Evolutionary conservation across 306 rosid species (phyloP), one percentile per base, ranked within the genome.

Genomic region (Begonia masoniana): DNA sequence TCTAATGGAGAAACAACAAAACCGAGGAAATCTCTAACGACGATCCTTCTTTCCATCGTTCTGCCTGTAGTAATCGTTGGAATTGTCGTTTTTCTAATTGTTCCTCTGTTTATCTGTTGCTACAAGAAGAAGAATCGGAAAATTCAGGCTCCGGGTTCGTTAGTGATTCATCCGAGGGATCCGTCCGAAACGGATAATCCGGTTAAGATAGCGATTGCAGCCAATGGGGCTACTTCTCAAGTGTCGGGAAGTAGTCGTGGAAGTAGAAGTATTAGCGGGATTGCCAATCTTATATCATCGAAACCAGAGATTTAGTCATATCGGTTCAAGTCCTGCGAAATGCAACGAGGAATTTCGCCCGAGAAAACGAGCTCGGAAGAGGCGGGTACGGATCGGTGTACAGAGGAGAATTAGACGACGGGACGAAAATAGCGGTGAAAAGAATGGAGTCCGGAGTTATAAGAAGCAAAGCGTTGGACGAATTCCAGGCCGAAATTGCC

Each of bases 311-410:
- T 66, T 86, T 86, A 21, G 76, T 76, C 64, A 81, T 91, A 75
- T 91, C 96, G 16, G 88, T 91, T 60, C 99, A 91, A 62, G 94
- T 86, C 59, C 81, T 91, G 51, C 73, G 84, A 57, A 75, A 86
- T 2, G 99, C 79, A 68, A 91, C 99, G 10, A 81, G 79, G 54
- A 86, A 83, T 76, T 91, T 91, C 15, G 78, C 99, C 31, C 75
- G 92, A 1, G 94, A 86, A 74, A 91, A 91, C 58, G 99, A 91
- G 75, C 86, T 91, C 11, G 99, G 99, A 41, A 96, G 94, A 13
- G 99, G 99, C 13, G 99, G 99, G 50, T 91, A 86, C 48, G 99
- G 99, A 43, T 96, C 83, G 51, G 99, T 91, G 42, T 91, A 91
- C 13, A 83, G 72, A 75, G 99, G 99, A 66, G 96, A 86, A 66